phyloP scores from a whole-genome alignment of 106 monocot genomes.

The Dioscorea zingiberensis region DNA sequence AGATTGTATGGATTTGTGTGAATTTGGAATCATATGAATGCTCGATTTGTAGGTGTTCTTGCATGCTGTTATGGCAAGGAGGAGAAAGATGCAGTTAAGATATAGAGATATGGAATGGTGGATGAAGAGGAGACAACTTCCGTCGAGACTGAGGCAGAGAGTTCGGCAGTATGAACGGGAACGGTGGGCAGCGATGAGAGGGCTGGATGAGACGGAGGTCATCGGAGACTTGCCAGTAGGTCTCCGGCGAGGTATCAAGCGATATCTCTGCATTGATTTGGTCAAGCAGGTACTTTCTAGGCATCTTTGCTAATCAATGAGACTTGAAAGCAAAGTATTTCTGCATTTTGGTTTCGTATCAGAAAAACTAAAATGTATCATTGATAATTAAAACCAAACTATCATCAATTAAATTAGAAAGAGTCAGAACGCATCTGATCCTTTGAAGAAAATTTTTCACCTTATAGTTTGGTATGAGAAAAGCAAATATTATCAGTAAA shows the following conservation, averaged over 20 bases:
- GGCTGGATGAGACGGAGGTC: constrained; percentile 84
- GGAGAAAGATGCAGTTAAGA: constrained; percentile 80
- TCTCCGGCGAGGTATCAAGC: constrained; percentile 73
- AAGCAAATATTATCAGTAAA: too few species aligned
- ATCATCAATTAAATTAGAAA: too few species aligned
- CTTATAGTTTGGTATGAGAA: too few species aligned
- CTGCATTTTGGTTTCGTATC: background rate
- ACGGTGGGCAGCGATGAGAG: constrained; percentile 71
- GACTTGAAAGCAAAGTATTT: background rate
- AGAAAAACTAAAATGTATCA: too few species aligned
- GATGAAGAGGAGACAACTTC: constrained; percentile 89
- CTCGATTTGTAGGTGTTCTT: constrained; percentile 50
- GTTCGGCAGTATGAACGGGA: constrained; percentile 72
- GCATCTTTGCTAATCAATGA: too few species aligned
- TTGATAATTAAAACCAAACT: too few species aligned
- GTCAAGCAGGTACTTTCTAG: constrained; percentile 30
- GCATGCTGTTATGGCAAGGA: constrained; percentile 86
- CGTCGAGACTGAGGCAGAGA: constrained; percentile 60
- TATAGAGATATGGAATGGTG: constrained; percentile 97
- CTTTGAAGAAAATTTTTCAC: too few species aligned
- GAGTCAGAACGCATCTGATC: too few species aligned
- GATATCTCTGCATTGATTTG: constrained; percentile 80
- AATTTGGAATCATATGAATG: too few species aligned
- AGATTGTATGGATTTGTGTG: too few species aligned
- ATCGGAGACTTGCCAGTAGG: constrained; percentile 76